Evolutionary conservation across 2,329 filamentous ascomycete species (phyloP), one percentile per base, ranked within the genome.

Genomic region (Claviceps spartinae): DNA sequence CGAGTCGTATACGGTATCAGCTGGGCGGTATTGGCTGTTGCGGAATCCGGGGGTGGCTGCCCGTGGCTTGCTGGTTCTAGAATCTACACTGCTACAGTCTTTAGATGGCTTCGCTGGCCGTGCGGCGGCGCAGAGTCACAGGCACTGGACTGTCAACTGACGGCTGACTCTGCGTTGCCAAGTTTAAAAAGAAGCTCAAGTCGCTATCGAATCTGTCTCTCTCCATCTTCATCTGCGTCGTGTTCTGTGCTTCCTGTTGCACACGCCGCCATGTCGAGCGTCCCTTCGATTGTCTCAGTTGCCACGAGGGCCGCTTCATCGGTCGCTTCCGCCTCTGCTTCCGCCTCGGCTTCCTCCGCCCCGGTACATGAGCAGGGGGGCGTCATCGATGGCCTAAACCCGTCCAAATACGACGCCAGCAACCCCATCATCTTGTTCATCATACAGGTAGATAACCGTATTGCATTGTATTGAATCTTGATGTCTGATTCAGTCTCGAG

Each of bases 391-490:
- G 82, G 82, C 44, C 69, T 77, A 50, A 82, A 88, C 56, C 86
- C 86, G 1, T 74, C 83, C 34, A 63, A 76, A 34, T 88, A 85
- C 68, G 80, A 85, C 59, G 61, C 82, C 11, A 83, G 78, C 53
- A 83, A 88, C 57, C 86, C 86, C 6, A 82, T 90, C 55, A 79
- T 81, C 46, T 67, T 87, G 47, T 88, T 90, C 67, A 87, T 89
- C 60, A 84, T 89, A 48, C 85, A 89, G 79, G 71, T 72, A 44
- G 9, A 7, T 8, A 42, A 22, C 9, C 8, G 30, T 34, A 34
- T 34, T 34, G 9, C 9, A 34, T 11, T 34, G 30, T 9, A 34
- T 30, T 8, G n/a, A n/a, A n/a, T n/a, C n/a, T n/a, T n/a, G 7
- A 30, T 30, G 26, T 42, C n/a, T 4, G 18, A 18, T 26, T 36